Conservation (phyloP, 192 early-diverging fungal species). For the Entomortierella beljakovae region DNA sequence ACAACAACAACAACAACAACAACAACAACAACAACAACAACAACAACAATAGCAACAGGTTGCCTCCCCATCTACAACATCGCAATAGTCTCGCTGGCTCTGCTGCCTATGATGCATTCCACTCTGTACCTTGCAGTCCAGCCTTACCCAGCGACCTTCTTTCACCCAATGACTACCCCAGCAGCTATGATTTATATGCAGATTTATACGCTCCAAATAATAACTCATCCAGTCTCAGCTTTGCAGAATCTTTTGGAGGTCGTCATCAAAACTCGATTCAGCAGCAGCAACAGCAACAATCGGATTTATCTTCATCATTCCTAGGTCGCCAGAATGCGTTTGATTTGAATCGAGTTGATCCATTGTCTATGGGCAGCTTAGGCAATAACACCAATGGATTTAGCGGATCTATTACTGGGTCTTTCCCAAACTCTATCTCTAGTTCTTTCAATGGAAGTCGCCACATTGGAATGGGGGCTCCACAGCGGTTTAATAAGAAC, state of each 20-base stretch:
- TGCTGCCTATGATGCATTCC: constrained; percentile 57
- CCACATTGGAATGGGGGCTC: constrained; percentile 29
- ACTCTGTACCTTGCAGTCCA: constrained; percentile 55
- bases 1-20: constrained; percentile 1
- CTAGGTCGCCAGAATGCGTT: constrained; percentile 36
- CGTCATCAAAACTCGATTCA: constrained; percentile 29
- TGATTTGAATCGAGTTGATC: constrained; percentile 43
- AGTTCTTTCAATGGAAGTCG: constrained; percentile 38
- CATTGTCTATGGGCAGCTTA: constrained; percentile 44
- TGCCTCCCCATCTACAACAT: constrained; percentile 36
- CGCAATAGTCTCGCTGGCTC: constrained; percentile 49
- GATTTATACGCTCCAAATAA: constrained; percentile 57
- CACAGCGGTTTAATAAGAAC: constrained; percentile 51
- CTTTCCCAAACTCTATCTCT: constrained; percentile 44
- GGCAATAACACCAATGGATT: constrained; percentile 38
- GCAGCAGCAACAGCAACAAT: constrained; percentile 48
- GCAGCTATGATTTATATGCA: constrained; percentile 61
- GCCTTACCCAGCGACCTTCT: constrained; percentile 67
- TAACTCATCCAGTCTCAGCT: constrained; percentile 48
- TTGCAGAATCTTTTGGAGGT: constrained; percentile 55
- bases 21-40: background rate
- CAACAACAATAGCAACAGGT: constrained; percentile 13
- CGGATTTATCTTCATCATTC: constrained; percentile 42
- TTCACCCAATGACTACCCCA: constrained; percentile 63
- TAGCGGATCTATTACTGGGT: constrained; percentile 37